phyloP scores from a whole-genome alignment of 192 early-diverging fungal species.

The Linnemannia zychae region DNA sequence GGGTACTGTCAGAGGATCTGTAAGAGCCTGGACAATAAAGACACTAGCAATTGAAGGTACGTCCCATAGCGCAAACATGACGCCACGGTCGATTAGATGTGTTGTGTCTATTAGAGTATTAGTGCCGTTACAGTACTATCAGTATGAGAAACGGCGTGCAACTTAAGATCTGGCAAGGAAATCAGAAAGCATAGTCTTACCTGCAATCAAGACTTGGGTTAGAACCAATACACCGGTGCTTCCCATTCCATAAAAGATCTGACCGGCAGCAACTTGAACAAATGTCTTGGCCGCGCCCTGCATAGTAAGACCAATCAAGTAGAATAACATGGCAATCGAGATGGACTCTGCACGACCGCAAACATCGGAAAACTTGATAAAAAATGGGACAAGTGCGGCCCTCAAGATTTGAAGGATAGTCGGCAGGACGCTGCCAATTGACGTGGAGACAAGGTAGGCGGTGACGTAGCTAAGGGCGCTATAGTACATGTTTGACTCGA shows the following conservation, averaged over 20 bases:
- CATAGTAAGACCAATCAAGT: constrained; percentile 17
- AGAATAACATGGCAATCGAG: constrained; percentile 19
- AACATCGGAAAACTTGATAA: constrained; percentile 32
- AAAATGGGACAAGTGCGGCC: constrained; percentile 29
- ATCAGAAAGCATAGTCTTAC: background rate
- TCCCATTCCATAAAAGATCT: constrained; percentile 39
- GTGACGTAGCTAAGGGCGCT: constrained; percentile 8
- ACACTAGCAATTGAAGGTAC: constrained; percentile 12
- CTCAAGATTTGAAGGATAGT: constrained; percentile 27
- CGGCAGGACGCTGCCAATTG: constrained; percentile 20
- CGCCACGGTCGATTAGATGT: constrained; percentile 18
- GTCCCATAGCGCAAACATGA: constrained; percentile 23
- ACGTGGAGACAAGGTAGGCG: constrained; percentile 9
- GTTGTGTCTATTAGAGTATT: constrained; percentile 10
- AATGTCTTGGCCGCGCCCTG: constrained; percentile 26
- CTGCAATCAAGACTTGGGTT: constrained; percentile 35
- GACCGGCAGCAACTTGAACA: constrained; percentile 23
- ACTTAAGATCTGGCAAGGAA: too few species aligned
- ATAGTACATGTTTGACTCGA: constrained; percentile 20
- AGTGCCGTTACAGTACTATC: background rate
- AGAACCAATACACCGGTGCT: constrained; percentile 19
- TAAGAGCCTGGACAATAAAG: constrained; percentile 16
- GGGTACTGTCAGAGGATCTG: constrained; percentile 13
- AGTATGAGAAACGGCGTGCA: background rate
- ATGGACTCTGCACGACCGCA: constrained; percentile 21